phyloP scores from a whole-genome alignment of 805 yeast species.

The Starmerella kuoi region DNA sequence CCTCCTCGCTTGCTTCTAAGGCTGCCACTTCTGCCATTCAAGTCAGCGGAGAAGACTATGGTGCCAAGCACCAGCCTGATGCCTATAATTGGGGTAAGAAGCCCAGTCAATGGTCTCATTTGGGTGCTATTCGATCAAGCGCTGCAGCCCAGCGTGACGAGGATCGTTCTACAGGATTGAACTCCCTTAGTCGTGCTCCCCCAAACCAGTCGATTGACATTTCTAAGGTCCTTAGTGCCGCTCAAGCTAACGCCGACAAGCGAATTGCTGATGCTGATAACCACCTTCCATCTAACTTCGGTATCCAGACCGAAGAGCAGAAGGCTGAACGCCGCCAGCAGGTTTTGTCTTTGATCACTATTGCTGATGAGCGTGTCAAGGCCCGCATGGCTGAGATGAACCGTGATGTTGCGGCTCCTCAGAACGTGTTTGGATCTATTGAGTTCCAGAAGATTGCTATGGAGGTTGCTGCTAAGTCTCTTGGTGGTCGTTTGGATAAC shows the following conservation, averaged over 20 bases:
- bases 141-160: conserved; percentile 14
- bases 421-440: conserved; percentile 34
- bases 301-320: conserved; percentile 20
- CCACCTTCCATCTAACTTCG: conserved; percentile 20
- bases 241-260: conserved; percentile 26
- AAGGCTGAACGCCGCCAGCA: conserved; percentile 23
- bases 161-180: conserved; percentile 2
- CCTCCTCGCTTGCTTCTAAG: conserved; percentile 21
- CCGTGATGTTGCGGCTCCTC: conserved; percentile 32
- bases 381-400: conserved; percentile 32
- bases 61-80: conserved; percentile 28
- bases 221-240: conserved; percentile 25
- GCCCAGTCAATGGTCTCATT: conserved; percentile 18
- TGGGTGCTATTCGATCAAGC: conserved; percentile 11
- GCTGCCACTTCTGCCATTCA: conserved; percentile 28
- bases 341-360: conserved; percentile 22
- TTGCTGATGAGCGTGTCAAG: conserved; percentile 25
- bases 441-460: conserved; percentile 61
- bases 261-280: conserved; percentile 18
- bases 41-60: conserved; percentile 27
- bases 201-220: conserved; percentile 17
- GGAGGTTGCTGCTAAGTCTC: conserved; percentile 59
- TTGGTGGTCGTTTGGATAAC: conserved; percentile 43
- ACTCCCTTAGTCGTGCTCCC: conserved; percentile 11
- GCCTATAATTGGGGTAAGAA: conserved; percentile 27